phyloP scores from a whole-genome alignment of 164 flowering plant genomes.

The Sextonia rubra region DNA sequence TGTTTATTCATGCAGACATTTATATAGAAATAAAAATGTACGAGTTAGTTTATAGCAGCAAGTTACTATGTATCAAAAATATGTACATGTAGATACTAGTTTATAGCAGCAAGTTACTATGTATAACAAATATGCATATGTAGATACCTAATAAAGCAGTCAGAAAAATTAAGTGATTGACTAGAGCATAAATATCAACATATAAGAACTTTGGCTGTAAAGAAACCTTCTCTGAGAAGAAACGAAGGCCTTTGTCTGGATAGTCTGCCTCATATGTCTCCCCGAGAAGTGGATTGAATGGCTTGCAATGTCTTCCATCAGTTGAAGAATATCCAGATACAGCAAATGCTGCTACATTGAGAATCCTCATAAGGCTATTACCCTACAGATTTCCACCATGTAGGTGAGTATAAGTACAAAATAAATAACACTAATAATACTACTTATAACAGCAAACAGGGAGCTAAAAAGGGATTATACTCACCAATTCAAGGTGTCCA shows the following conservation, averaged over 20 bases:
- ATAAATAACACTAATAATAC: not conserved
- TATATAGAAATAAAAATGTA: not conserved
- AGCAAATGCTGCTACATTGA: slow-evolving; percentile 97
- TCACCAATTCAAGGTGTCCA: too few species aligned
- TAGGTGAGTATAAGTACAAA: not conserved
- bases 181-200: not conserved
- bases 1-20: not conserved
- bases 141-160: not conserved
- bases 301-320: slow-evolving; percentile 92
- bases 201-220: not conserved
- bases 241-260: slow-evolving; percentile 93
- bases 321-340: slow-evolving; percentile 96
- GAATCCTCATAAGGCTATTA: slow-evolving; percentile 80
- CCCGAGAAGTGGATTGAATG: slow-evolving; percentile 92
- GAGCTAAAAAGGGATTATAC: not conserved
- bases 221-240: slow-evolving; percentile 91
- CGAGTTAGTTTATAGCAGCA: not conserved
- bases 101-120: not conserved
- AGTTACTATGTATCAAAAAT: not conserved
- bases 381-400: slow-evolving; percentile 42
- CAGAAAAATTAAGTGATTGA: not conserved
- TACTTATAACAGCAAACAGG: not conserved
- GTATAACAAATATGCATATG: not conserved
- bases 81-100: not conserved
- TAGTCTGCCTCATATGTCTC: slow-evolving; percentile 96